A percentile compares a stretch with the other conserved stretches of the same genome.
Evolutionary conservation across 139 green algal genomes (phyloP).

Genomic region (Zygnema cylindricum): DNA sequence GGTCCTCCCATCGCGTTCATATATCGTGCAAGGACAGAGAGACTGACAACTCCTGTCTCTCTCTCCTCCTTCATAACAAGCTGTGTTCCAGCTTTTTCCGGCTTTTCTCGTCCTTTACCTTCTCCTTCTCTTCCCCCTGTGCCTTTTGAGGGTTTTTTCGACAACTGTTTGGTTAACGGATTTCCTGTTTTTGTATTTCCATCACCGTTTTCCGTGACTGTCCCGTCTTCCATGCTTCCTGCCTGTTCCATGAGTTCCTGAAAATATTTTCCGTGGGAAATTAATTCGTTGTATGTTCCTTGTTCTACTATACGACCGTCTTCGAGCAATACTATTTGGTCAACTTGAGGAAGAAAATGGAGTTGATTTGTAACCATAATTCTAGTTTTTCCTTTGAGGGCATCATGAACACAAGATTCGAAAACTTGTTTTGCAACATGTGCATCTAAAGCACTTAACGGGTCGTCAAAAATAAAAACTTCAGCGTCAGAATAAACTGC

Average conservation of each 20-base stretch:
- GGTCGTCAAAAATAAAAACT: constrained; percentile 91
- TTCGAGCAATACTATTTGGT: constrained; percentile 41
- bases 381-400: constrained; percentile 74
- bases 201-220: constrained; percentile 3
- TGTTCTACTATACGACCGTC: constrained; percentile 41
- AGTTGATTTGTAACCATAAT: constrained; percentile 84
- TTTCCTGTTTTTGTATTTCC: not conserved
- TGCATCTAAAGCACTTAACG: constrained; percentile 87
- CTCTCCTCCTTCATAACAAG: constrained; percentile 38
- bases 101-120: constrained; percentile 43
- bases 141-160: not conserved
- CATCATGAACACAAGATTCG: constrained; percentile 66
- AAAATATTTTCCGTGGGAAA: not conserved
- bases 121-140: not conserved
- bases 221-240: constrained; percentile 38
- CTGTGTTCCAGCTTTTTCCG: constrained; percentile 48
- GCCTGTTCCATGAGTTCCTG: constrained; percentile 45
- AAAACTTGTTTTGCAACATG: constrained; percentile 81
- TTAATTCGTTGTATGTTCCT: constrained; percentile 35
- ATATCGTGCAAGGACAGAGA: constrained; percentile 35
- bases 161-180: not conserved
- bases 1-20: constrained; percentile 50
- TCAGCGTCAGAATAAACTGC: constrained; percentile 74
- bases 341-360: constrained; percentile 58
- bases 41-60: constrained; percentile 25